Evolutionary conservation across 495 filamentous ascomycete genomes (phyloP).

Genomic region (Aspergillus olivimuriae): DNA sequence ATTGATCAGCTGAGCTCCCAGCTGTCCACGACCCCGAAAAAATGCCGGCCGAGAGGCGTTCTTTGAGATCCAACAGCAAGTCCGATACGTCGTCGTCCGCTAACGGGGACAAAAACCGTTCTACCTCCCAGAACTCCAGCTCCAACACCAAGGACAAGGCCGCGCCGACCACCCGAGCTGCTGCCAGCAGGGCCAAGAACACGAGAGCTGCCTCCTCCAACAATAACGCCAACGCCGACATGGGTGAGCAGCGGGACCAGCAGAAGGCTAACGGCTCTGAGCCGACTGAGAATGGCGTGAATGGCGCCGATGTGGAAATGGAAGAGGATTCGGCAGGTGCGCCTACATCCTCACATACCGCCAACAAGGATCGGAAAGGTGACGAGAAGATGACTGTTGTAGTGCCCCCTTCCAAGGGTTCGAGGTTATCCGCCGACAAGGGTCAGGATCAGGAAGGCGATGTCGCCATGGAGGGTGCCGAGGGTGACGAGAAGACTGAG

Average conservation of each 20-base stretch:
- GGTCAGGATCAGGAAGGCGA: slow-evolving; percentile 63
- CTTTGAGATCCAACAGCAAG: slow-evolving; percentile 52
- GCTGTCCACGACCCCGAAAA: slow-evolving; percentile 24
- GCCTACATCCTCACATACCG: slow-evolving; percentile 46
- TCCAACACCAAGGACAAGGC: slow-evolving; percentile 44
- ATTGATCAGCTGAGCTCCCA: slow-evolving; percentile 31
- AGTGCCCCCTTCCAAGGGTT: slow-evolving; percentile 69
- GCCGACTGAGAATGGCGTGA: slow-evolving; percentile 67
- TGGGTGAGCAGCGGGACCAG: slow-evolving; percentile 50
- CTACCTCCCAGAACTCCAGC: slow-evolving; percentile 45
- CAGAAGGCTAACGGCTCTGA: slow-evolving; percentile 67
- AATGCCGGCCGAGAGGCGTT: slow-evolving; percentile 53
- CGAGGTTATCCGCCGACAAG: slow-evolving; percentile 54
- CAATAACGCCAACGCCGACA: slow-evolving; percentile 38
- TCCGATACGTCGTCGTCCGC: slow-evolving; percentile 49
- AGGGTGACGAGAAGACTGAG: slow-evolving; percentile 48
- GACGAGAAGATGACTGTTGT: slow-evolving; percentile 83
- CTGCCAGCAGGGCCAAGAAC: slow-evolving; percentile 45
- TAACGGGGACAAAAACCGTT: slow-evolving; percentile 49
- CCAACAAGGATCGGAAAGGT: slow-evolving; percentile 65
- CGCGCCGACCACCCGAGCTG: slow-evolving; percentile 38
- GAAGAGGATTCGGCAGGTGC: slow-evolving; percentile 62
- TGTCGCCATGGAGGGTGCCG: slow-evolving; percentile 63
- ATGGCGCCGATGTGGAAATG: slow-evolving; percentile 76
- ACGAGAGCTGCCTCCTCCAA: slow-evolving; percentile 47